phyloP scores from a whole-genome alignment of 164 flowering plant species.

The Berberis vulgaris region DNA sequence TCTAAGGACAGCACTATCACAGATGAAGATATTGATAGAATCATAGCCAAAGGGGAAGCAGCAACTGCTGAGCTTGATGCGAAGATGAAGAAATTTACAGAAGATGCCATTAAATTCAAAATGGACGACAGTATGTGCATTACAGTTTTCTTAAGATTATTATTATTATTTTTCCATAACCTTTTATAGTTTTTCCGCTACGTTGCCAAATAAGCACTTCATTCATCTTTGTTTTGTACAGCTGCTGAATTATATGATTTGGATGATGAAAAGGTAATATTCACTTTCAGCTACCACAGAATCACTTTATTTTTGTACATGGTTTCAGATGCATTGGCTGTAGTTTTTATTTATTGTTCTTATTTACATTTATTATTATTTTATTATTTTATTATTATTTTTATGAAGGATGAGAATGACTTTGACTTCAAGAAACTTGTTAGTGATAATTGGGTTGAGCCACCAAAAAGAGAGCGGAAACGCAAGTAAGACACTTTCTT shows the following conservation, averaged over 20 bases:
- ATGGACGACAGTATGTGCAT: constrained; percentile 91
- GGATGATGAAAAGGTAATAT: constrained; percentile 79
- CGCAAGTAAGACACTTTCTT: constrained; percentile 59
- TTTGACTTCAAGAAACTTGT: constrained; percentile 93
- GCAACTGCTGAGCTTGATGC: constrained; percentile 99
- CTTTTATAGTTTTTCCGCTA: background rate
- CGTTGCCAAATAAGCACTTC: background rate
- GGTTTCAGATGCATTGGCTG: too few relatives aligned
- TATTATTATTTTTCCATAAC: too few relatives aligned
- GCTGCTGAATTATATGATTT: constrained; percentile 95
- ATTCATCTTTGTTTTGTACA: constrained; percentile 24
- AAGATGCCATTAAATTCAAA: constrained; percentile 98
- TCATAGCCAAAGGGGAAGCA: constrained; percentile 98
- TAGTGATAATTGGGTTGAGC: constrained; percentile 95
- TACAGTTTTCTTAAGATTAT: background rate
- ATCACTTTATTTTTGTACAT: too few relatives aligned
- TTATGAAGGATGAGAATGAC: constrained; percentile 73
- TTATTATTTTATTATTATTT: background rate
- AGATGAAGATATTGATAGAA: constrained; percentile 97
- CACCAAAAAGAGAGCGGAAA: constrained; percentile 90
- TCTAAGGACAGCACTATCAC: constrained; percentile 97
- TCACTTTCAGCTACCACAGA: too few relatives aligned
- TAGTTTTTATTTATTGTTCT: too few relatives aligned
- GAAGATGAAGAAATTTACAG: constrained; percentile 98
- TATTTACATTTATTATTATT: background rate